phyloP scores from a whole-genome alignment of 1,284 basidiomycete genomes.

The Microbotryum lychnidis-dioicae region DNA sequence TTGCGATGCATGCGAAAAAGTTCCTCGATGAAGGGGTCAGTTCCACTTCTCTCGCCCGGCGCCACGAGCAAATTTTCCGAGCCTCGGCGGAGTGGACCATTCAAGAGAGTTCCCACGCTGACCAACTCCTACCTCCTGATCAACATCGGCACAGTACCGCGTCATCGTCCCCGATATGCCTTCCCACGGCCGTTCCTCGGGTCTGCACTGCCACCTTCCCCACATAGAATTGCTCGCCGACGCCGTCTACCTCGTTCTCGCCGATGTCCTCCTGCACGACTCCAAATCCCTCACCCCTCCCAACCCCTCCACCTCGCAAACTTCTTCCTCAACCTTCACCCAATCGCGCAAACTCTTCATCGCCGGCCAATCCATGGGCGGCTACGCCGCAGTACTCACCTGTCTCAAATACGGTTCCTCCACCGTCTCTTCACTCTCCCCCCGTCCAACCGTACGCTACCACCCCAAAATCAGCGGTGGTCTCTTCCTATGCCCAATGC shows the following conservation, averaged over 20 bases:
- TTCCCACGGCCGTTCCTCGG: slow-evolving; percentile 31
- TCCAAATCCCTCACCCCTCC: slow-evolving; percentile 2
- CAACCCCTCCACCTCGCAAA: background rate
- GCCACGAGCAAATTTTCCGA: no score
- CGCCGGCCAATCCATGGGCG: slow-evolving; percentile 26
- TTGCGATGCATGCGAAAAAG: slow-evolving; percentile 24
- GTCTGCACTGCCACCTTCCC: slow-evolving; percentile 29
- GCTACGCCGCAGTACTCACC: slow-evolving; percentile 20
- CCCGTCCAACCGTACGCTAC: background rate
- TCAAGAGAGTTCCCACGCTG: background rate
- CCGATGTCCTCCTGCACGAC: slow-evolving; percentile 22
- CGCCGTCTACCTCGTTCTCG: slow-evolving; percentile 30
- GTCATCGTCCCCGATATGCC: slow-evolving; percentile 31
- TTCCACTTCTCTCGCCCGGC: no score
- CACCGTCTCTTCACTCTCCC: background rate
- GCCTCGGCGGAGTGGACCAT: no score
- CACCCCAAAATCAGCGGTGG: slow-evolving; percentile 29
- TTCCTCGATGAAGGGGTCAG: slow-evolving; percentile 31
- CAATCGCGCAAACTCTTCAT: slow-evolving; percentile 28
- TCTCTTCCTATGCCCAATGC: slow-evolving; percentile 34
- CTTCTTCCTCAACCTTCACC: background rate
- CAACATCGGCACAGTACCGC: slow-evolving; percentile 16
- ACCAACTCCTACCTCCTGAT: background rate
- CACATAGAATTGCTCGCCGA: slow-evolving; percentile 21
- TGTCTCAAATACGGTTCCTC: slow-evolving; percentile 13